Base-by-base conservation (phyloP, 2,329 filamentous ascomycete genomes). In the Penicillium sp. region DNA sequence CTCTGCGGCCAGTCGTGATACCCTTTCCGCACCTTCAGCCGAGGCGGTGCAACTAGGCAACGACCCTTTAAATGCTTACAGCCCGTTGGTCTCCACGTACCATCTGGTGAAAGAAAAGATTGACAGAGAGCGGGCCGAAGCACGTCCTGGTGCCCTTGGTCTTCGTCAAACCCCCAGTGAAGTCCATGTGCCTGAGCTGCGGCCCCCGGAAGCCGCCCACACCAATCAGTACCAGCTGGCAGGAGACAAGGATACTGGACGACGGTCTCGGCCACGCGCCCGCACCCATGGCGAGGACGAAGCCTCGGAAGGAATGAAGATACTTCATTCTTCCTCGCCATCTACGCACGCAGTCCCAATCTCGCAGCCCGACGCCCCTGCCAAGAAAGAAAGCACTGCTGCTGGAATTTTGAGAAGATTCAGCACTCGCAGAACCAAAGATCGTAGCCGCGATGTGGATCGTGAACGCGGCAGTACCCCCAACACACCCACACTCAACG, bases 281-380 rank as follows among this genome's bases (percentile, higher is more conserved):
- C 85, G 94, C 63, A 97, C 94, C 0, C 93, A 97, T 70, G 94
- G 93, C 17, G 94, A 97, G 74, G 93, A 97, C 62, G 94, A 99
- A 57, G 84, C 91, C 12, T 83, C 87, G 0, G 90, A 96, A 49
- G 82, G 83, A 8, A 78, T 89, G 71, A 89, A 91, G 74, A 85
- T 86, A 63, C 75, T 89, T 21, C 85, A 87, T 62, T 70, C 86
- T 31, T 73, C 78, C 66, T 73, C 81, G 62, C 68, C 81, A 62
- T 67, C 82, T 67, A 72, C 76, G 62, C 71, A 81, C 64, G 72
- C 77, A 40, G 67, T 84, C 65, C 69, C 84, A 29, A 73, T 87
- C 27, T 81, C 85, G 23, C 84, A 85, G 33, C 73, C 79, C 21
- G 88, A 86, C 71, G 83, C 82, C 10, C 81, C 85, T 6, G 79